Evolutionary conservation across 2,329 filamentous ascomycete species (phyloP).

Genomic region (Acarospora socialis): DNA sequence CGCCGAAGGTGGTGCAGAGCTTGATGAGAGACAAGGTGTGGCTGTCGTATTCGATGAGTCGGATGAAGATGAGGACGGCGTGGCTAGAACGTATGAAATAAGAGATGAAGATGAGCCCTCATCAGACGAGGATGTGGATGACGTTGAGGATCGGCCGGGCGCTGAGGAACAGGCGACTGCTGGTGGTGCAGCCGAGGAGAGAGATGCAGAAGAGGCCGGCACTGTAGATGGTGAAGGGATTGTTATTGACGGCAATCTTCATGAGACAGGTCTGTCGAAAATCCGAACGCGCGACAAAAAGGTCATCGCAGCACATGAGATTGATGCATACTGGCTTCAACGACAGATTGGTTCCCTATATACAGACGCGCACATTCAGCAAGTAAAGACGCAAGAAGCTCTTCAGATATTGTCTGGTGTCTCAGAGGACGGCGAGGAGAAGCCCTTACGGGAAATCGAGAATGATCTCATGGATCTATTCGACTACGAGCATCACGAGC

Average conservation of each 20-base stretch:
- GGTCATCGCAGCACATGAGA: slow-evolving; percentile 66
- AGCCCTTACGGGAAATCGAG: slow-evolving; percentile 79
- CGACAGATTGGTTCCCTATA: slow-evolving; percentile 81
- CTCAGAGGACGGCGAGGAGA: slow-evolving; percentile 61
- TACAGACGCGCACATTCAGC: slow-evolving; percentile 79
- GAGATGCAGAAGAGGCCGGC: slow-evolving; percentile 34
- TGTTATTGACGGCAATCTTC: slow-evolving; percentile 59
- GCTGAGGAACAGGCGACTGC: slow-evolving; percentile 36
- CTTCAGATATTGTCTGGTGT: slow-evolving; percentile 69
- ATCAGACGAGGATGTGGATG: slow-evolving; percentile 59
- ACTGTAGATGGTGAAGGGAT: slow-evolving; percentile 57
- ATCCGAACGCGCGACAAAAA: slow-evolving; percentile 39
- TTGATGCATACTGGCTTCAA: slow-evolving; percentile 96
- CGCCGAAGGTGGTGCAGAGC: slow-evolving; percentile 55
- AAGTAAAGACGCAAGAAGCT: slow-evolving; percentile 79
- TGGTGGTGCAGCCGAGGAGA: slow-evolving; percentile 22
- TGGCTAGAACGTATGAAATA: slow-evolving; percentile 67
- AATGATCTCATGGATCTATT: slow-evolving; percentile 98
- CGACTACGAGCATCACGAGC: slow-evolving; percentile 88
- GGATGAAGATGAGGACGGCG: slow-evolving; percentile 69
- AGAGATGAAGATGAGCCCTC: slow-evolving; percentile 66
- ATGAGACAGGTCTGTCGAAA: slow-evolving; percentile 32
- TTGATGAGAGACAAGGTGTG: slow-evolving; percentile 90
- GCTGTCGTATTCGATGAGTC: slow-evolving; percentile 93
- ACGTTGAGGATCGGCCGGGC: slow-evolving; percentile 44